Evolutionary conservation across 202 grass and related monocot genomes (phyloP).

Genomic region (Panicum hallii): DNA sequence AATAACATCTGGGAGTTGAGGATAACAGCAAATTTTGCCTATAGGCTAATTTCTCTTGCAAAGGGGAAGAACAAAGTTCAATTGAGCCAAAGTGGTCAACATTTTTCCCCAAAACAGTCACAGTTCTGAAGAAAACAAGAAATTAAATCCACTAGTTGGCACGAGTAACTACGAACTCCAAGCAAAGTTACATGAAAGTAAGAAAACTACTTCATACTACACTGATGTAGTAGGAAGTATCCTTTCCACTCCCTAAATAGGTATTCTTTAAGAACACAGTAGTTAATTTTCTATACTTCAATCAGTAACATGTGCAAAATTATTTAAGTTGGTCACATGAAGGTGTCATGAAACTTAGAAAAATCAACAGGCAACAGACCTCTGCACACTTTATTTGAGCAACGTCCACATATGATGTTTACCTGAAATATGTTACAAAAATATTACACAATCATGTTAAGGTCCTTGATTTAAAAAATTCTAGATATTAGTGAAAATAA

Average conservation of each 20-base stretch:
- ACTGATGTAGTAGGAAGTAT: neutral
- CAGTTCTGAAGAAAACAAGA: neutral
- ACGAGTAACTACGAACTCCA: neutral
- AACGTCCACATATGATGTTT: constrained; percentile 84
- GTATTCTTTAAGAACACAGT: neutral
- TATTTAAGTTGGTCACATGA: neutral
- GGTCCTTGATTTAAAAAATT: constrained; percentile 26
- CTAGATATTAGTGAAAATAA: constrained; percentile 10
- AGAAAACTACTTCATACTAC: neutral
- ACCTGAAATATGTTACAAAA: constrained; percentile 64
- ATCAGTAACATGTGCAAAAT: neutral
- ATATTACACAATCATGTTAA: constrained; percentile 7
- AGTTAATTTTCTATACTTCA: neutral
- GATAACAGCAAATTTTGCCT: neutral
- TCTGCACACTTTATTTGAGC: constrained; percentile 74
- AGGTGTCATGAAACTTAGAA: neutral
- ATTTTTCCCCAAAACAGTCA: neutral
- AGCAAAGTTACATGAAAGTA: neutral
- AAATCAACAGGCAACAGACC: constrained; percentile 48
- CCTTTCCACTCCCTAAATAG: neutral
- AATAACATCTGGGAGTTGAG: neutral
- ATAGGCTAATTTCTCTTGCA: neutral
- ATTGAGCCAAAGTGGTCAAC: neutral
- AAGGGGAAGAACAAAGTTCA: neutral
- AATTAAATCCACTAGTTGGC: constrained; percentile 7